Evolutionary conservation across 306 rosid genomes (phyloP), one percentile per base, ranked within the genome.

Genomic region (Biancaea sappan): DNA sequence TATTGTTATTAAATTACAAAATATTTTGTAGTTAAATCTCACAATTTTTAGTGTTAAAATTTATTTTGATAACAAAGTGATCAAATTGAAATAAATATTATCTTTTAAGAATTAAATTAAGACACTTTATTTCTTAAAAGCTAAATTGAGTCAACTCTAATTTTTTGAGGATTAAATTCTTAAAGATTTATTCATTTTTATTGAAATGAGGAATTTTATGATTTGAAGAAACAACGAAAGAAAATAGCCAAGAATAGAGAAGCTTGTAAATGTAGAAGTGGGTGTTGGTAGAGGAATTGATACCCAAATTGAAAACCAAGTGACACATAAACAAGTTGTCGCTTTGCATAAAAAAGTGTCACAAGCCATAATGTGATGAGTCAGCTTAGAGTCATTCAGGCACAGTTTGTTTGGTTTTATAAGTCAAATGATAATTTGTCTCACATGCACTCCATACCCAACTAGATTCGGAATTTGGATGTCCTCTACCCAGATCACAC

Each of bases 401-500:
- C 70, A 56, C 38, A 41, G 43, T 6, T 1, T 11, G 0, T 3
- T 21, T 1, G 46, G 22, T 60, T 16, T 18, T 8, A 32, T n/a
- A 34, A 18, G 66, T 60, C 66, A 60, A 60, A 9, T n/a, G 19
- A 34, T 18, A 18, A 61, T 19, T 66, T 75, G 48, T 51, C 46
- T 61, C 50, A 15, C 61, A 22, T 24, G 38, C 62, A 22, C 9
- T 15, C 4, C 22, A 24, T 12, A 60, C 31, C 18, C 26, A 44
- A 7, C 47, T 22, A 47, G 26, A 52, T 21, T 52, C 12, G 6
- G 38, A 34, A 56, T 40, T 71, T 12, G 18, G 9, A 34, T 31
- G 9, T 32, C 18, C n/a, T 58, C 19, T 59, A 15, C 46, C 15
- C 1, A 34, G 4, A 34, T 4, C 4, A 34, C 7, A 34, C 34